Percentiles rank a stretch among this genome's conserved stretches.
These are phyloP conservation scores for Fusarium coicis DNA, from an alignment of 2,329 filamentous ascomycete genomes.

Conservation along the genomic window DNA sequence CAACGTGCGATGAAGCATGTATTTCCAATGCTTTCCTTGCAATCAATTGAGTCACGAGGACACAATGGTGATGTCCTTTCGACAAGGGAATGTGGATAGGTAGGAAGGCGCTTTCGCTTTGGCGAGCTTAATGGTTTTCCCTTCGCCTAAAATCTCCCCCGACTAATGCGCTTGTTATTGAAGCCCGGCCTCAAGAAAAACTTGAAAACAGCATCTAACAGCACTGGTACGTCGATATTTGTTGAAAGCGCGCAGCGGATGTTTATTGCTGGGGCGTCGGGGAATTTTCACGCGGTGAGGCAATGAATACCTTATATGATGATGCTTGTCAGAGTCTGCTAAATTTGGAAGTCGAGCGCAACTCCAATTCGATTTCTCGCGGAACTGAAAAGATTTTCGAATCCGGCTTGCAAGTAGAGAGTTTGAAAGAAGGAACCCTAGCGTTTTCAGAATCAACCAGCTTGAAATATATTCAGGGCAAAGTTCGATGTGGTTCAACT, in stretches of 20 bases:
- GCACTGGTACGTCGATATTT: not conserved
- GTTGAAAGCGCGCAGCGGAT: not conserved
- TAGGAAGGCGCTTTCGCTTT: slow-evolving; percentile 4
- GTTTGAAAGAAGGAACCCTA: slow-evolving; percentile 1
- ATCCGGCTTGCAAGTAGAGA: not conserved
- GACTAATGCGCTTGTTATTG: not conserved
- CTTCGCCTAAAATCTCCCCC: not conserved
- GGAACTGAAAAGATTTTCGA: not conserved
- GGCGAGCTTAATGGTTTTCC: not conserved
- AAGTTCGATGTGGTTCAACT: slow-evolving; percentile 13
- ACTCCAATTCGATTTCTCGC: not conserved
- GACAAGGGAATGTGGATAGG: not conserved
- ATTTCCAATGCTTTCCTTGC: not conserved
- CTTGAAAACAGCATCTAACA: not conserved
- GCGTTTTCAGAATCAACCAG: slow-evolving; percentile 7
- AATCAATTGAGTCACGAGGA: slow-evolving; percentile 8
- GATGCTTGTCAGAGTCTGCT: slow-evolving; percentile 16
- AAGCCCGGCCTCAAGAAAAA: not conserved
- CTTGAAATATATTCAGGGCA: slow-evolving; percentile 32
- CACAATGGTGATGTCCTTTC: not conserved
- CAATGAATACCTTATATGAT: not conserved
- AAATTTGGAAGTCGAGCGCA: slow-evolving; percentile 1
- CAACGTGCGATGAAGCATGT: not conserved
- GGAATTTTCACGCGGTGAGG: not conserved
- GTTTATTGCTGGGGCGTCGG: not conserved